Base-by-base conservation (phyloP, 352 stramenopile species). In the Pythium rishiriense region DNA sequence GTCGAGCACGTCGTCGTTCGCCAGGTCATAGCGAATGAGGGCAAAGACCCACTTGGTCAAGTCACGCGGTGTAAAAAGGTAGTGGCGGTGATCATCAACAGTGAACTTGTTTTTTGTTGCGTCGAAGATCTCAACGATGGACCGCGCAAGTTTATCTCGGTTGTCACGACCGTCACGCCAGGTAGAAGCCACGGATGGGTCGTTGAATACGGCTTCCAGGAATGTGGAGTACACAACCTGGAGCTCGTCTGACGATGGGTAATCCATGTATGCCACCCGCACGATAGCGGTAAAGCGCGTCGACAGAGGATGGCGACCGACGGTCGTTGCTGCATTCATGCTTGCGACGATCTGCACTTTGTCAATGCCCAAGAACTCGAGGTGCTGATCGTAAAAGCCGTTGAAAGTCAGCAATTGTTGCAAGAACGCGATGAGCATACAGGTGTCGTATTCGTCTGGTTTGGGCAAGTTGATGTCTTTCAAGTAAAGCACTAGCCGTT, bases 381-480 rank as follows among this genome's bases (percentile, higher is more conserved):
- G 70, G 43, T 95, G 79, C 21, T 93, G 85, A 62, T 98, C 91
- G 74, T 98, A 99, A 64, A 98, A 98, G n/a, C 96, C 96, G 24
- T 94, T 86, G 65, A 98, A 97, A 0, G 95, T 98, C 57, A 98
- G 77, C 22, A 98, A 69, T 69, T 98, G 95, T 72, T 98, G 96
- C 3, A 98, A 75, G 70, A 98, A 98, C 5, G 94, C 93, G 26
- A 98, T 97, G 22, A 98, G 80, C 88, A 98, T 97, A 71, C 95
- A 98, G 45, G 96, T 98, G 63, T 97, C 90, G 70, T 98, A 98
- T 70, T 94, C 83, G 61, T 98, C 96, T 0, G 94, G 94, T 42
- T 96, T 97, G 5, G 96, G 92, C 50, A 98, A 69, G 63, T 98
- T 98, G 66, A 98, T 98, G 60, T 98, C 94, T 70, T 98, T 98